phyloP scores from a whole-genome alignment of 352 stramenopile species.

The Globisporangium nodosum region DNA sequence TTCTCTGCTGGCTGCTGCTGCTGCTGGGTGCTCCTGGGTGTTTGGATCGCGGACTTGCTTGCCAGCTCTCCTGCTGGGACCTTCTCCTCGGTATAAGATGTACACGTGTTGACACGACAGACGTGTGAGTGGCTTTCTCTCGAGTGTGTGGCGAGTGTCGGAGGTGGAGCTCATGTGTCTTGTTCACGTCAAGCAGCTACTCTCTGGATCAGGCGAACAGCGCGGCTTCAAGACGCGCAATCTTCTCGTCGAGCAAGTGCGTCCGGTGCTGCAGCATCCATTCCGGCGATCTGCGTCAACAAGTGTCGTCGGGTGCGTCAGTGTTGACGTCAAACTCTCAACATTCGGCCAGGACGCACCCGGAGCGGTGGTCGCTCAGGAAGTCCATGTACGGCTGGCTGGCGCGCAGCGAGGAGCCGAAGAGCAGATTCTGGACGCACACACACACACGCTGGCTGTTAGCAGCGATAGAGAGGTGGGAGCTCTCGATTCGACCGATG shows the following conservation, averaged over 20 bases:
- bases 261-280: constrained; percentile 37
- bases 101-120: too few species aligned
- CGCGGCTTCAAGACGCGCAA: constrained; percentile 33
- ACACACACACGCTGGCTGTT: background rate
- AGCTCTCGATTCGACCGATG: background rate
- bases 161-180: too few species aligned
- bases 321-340: background rate
- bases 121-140: too few species aligned
- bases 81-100: too few species aligned
- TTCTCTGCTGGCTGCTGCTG: background rate
- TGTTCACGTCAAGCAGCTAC: background rate
- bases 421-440: constrained; percentile 31
- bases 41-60: too few species aligned
- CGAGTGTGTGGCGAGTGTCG: too few species aligned
- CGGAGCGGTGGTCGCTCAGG: constrained; percentile 37
- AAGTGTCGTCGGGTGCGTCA: background rate
- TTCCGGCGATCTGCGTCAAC: constrained; percentile 24
- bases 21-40: background rate
- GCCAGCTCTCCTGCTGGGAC: too few species aligned
- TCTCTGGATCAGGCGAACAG: constrained; percentile 21
- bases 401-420: constrained; percentile 38
- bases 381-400: constrained; percentile 52
- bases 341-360: constrained; percentile 16
- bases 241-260: constrained; percentile 35
- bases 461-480: background rate